Conservation (phyloP, 805 yeast genomes). For the Ogataea corticis region DNA sequence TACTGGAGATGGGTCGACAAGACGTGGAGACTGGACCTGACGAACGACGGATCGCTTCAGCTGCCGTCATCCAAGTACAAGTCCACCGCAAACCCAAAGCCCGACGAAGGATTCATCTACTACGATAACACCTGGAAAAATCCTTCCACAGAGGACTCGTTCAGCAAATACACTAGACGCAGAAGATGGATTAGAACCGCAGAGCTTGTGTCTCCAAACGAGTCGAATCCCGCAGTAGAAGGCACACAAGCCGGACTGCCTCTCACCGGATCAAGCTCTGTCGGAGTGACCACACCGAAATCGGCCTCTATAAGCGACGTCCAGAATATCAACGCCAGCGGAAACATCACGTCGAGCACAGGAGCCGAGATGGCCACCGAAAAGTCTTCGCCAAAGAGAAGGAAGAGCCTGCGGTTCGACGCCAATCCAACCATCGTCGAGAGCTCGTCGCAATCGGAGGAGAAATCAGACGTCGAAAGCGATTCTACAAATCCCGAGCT, state of each 20-base stretch:
- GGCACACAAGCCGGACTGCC: slow-evolving; percentile 5
- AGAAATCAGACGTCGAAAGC: neutral
- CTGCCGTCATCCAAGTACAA: slow-evolving; percentile 60
- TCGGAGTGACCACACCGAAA: slow-evolving; percentile 15
- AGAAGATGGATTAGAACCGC: slow-evolving; percentile 97
- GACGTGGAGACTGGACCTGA: slow-evolving; percentile 86
- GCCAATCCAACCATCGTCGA: slow-evolving; percentile 18
- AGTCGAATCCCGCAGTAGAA: slow-evolving; percentile 2
- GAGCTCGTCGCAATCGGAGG: slow-evolving; percentile 4
- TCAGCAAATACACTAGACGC: slow-evolving; percentile 87
- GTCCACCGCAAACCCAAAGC: slow-evolving; percentile 66
- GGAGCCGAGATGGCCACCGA: slow-evolving; percentile 7
- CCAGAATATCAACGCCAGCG: slow-evolving; percentile 26
- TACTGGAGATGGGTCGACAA: slow-evolving; percentile 95
- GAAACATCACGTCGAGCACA: slow-evolving; percentile 22
- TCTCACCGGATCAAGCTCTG: slow-evolving; percentile 10
- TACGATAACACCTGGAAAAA: slow-evolving; percentile 94
- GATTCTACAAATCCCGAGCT: slow-evolving; percentile 1
- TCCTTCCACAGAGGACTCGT: slow-evolving; percentile 85
- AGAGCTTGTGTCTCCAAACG: slow-evolving; percentile 55
- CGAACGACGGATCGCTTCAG: slow-evolving; percentile 84
- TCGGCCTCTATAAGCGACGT: slow-evolving; percentile 20
- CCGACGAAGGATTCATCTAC: slow-evolving; percentile 85
- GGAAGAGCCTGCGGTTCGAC: slow-evolving; percentile 33
- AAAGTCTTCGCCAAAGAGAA: slow-evolving; percentile 15